Conservation (phyloP, 2,329 filamentous ascomycete species). For the Xylaria polymorpha region DNA sequence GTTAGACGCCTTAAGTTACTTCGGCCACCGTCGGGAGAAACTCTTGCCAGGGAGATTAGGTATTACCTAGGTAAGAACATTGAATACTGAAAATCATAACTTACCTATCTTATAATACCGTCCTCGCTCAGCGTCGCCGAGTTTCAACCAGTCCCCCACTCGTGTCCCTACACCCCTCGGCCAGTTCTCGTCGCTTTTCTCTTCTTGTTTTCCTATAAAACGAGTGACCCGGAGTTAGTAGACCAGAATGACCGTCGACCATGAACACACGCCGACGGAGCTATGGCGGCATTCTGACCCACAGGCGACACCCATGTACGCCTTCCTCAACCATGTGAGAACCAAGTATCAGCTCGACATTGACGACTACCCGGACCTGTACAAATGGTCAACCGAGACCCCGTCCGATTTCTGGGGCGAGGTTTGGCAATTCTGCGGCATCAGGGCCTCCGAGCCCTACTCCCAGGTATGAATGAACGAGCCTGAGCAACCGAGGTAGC, state of each 20-base stretch:
- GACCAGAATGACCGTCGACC: slow-evolving; percentile 42
- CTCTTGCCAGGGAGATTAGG: neutral
- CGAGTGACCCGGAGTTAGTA: neutral
- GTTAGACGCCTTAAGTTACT: slow-evolving; percentile 14
- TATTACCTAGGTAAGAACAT: too few species aligned
- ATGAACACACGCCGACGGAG: slow-evolving; percentile 51
- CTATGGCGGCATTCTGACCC: slow-evolving; percentile 80
- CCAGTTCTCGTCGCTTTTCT: neutral
- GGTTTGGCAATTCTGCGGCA: slow-evolving; percentile 83
- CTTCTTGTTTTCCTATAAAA: too few species aligned
- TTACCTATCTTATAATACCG: neutral
- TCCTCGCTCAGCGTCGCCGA: too few species aligned
- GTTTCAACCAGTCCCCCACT: too few species aligned
- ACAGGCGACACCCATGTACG: slow-evolving; percentile 74
- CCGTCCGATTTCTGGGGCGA: slow-evolving; percentile 84
- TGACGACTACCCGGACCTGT: slow-evolving; percentile 77
- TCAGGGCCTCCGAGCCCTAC: slow-evolving; percentile 75
- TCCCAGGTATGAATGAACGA: slow-evolving; percentile 60
- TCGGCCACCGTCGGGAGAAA: slow-evolving; percentile 35
- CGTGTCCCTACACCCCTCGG: too few species aligned
- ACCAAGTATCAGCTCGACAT: slow-evolving; percentile 72
- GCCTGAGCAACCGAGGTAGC: neutral
- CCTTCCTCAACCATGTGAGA: slow-evolving; percentile 77
- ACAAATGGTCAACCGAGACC: slow-evolving; percentile 85
- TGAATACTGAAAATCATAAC: neutral